Percentiles rank a stretch among this genome's conserved stretches.
phyloP scores from a whole-genome alignment of 208 protist species.

The Trypanosoma vivax region DNA sequence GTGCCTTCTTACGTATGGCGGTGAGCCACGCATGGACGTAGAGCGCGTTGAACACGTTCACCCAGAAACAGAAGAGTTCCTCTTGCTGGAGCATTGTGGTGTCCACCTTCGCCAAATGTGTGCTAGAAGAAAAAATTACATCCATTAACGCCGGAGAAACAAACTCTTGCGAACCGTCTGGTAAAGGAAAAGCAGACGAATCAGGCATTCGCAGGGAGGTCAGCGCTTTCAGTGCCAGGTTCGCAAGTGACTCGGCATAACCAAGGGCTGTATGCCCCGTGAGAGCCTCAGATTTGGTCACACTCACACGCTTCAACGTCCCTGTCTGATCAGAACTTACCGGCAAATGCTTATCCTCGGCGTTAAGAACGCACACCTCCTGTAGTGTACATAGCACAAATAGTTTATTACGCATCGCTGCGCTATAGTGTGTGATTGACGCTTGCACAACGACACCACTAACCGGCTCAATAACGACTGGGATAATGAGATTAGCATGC shows the following conservation, averaged over 20 bases:
- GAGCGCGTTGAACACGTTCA: slow-evolving; percentile 67
- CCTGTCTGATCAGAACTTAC: neutral
- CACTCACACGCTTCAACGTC: neutral
- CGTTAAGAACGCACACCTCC: slow-evolving; percentile 15
- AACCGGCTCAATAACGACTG: slow-evolving; percentile 16
- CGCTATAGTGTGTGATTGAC: slow-evolving; percentile 11
- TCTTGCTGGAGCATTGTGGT: slow-evolving; percentile 14
- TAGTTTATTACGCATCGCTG: slow-evolving; percentile 6
- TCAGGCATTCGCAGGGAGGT: slow-evolving; percentile 30
- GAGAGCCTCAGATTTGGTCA: neutral
- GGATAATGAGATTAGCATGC: slow-evolving; percentile 21
- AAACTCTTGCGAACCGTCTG: slow-evolving; percentile 5
- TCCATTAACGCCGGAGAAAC: slow-evolving; percentile 3
- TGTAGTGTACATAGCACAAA: slow-evolving; percentile 20
- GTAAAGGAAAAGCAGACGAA: neutral
- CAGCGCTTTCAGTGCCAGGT: slow-evolving; percentile 24
- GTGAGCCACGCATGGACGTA: slow-evolving; percentile 68
- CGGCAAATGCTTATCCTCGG: no score
- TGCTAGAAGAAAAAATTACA: slow-evolving; percentile 6
- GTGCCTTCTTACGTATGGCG: slow-evolving; percentile 4
- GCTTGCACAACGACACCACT: slow-evolving; percentile 19
- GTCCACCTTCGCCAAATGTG: slow-evolving; percentile 11
- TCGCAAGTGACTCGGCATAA: slow-evolving; percentile 37
- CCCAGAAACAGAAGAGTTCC: slow-evolving; percentile 26
- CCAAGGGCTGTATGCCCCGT: neutral